phyloP scores from a whole-genome alignment of 495 filamentous ascomycete species.

The Hypoxylon fuscum region DNA sequence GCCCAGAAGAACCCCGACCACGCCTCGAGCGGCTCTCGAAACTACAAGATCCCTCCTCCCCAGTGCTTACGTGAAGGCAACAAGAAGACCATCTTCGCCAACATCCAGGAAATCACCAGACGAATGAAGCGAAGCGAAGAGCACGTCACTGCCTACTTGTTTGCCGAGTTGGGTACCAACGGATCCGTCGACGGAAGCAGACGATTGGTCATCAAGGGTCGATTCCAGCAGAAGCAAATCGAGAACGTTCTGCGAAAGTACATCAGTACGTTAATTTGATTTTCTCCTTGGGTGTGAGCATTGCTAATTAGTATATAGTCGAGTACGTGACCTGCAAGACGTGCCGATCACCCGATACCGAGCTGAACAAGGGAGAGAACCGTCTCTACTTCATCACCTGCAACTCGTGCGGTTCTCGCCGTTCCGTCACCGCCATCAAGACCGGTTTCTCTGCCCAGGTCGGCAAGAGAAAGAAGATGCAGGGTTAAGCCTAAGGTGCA shows the following conservation, averaged over 20 bases:
- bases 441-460: slow-evolving; percentile 99
- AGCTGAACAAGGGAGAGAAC: slow-evolving; percentile 98
- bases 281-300: not conserved
- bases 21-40: slow-evolving; percentile 83
- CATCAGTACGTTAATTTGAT: slow-evolving; percentile 72
- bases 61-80: slow-evolving; percentile 99
- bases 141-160: slow-evolving; percentile 95
- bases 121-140: slow-evolving; percentile 93
- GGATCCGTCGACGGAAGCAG: slow-evolving; percentile 92
- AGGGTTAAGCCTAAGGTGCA: slow-evolving; percentile 46
- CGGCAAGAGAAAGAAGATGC: slow-evolving; percentile 85
- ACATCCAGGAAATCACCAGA: slow-evolving; percentile 91
- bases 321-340: slow-evolving; percentile 99
- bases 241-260: slow-evolving; percentile 94
- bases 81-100: slow-evolving; percentile 99
- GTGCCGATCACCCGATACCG: slow-evolving; percentile 91
- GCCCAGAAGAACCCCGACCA: slow-evolving; percentile 95
- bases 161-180: slow-evolving; percentile 96
- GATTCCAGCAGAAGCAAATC: slow-evolving; percentile 98
- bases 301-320: slow-evolving; percentile 59
- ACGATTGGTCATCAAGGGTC: slow-evolving; percentile 96
- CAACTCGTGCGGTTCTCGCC: slow-evolving; percentile 78
- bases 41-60: slow-evolving; percentile 99
- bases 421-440: slow-evolving; percentile 97
- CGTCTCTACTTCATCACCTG: slow-evolving; percentile 73